phyloP scores from a whole-genome alignment of 1,139 yeast species.

The Yarrowia galli region DNA sequence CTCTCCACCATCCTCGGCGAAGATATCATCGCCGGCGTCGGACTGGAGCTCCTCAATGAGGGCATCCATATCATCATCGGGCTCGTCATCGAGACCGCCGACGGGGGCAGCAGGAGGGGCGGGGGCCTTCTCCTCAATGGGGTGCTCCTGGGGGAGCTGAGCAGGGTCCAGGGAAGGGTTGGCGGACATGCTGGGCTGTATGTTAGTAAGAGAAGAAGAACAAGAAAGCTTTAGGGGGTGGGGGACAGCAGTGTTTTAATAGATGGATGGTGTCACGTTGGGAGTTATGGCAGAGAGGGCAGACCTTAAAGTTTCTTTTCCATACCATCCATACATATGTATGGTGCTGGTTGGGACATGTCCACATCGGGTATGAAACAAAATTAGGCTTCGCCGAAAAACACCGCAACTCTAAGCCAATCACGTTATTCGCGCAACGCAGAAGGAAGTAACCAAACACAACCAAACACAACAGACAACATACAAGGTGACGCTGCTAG shows the following conservation, averaged over 20 bases:
- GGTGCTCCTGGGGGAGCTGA: constrained; percentile 42
- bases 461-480: not conserved
- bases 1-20: constrained; percentile 57
- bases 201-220: constrained; percentile 35
- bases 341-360: constrained; percentile 32
- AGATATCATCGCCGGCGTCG: constrained; percentile 67
- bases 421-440: constrained; percentile 38
- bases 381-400: constrained; percentile 34
- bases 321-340: constrained; percentile 37
- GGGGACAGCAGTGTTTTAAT: constrained; percentile 39
- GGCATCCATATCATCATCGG: constrained; percentile 87
- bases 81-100: constrained; percentile 55
- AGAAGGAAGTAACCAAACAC: constrained; percentile 21
- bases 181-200: constrained; percentile 40
- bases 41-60: constrained; percentile 90
- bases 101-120: constrained; percentile 44
- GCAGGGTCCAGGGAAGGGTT: constrained; percentile 42
- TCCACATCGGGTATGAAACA: constrained; percentile 36
- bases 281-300: constrained; percentile 14
- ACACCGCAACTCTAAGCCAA: constrained; percentile 39
- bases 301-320: constrained; percentile 12
- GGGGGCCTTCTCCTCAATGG: constrained; percentile 55
- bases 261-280: constrained; percentile 17
- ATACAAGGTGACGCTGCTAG: no score
- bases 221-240: constrained; percentile 41